Percentiles rank a stretch among this genome's conserved stretches.
Evolutionary conservation across 2,329 filamentous ascomycete species (phyloP).

Genomic region (Aspergillus sp.): DNA sequence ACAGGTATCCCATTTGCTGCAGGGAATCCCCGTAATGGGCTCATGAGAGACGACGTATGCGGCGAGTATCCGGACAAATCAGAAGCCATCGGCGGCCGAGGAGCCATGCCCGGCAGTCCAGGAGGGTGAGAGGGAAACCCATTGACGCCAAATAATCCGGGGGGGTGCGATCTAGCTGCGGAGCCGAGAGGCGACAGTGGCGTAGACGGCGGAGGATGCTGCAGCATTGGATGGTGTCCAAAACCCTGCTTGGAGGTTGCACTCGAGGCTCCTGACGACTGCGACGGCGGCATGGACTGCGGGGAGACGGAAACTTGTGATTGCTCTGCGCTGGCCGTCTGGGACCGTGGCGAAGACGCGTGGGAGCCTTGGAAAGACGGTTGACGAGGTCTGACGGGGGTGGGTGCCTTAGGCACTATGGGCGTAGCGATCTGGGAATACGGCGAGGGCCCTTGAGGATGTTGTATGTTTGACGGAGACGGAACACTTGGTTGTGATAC

Average conservation of each 20-base stretch:
- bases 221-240: constrained; percentile 44
- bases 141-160: constrained; percentile 44
- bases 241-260: constrained; percentile 54
- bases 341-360: constrained; percentile 55
- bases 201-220: constrained; percentile 52
- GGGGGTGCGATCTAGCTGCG: constrained; percentile 50
- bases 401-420: constrained; percentile 70
- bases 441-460: constrained; percentile 58
- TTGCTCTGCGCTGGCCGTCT: constrained; percentile 43
- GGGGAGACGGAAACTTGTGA: constrained; percentile 58
- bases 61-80: constrained; percentile 50
- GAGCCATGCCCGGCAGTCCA: constrained; percentile 46
- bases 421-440: constrained; percentile 73
- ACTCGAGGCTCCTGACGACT: constrained; percentile 57
- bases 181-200: constrained; percentile 58
- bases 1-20: constrained; percentile 45
- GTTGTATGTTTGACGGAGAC: constrained; percentile 46
- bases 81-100: constrained; percentile 44
- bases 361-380: constrained; percentile 70
- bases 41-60: constrained; percentile 43
- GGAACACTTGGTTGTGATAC: constrained; percentile 52
- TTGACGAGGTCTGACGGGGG: constrained; percentile 67
- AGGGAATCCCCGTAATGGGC: constrained; percentile 48
- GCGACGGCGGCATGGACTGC: constrained; percentile 53
- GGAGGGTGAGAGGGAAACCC: constrained; percentile 47